Base-by-base conservation (phyloP, 768 basidiomycete genomes). In the Wakefieldia striispora region DNA sequence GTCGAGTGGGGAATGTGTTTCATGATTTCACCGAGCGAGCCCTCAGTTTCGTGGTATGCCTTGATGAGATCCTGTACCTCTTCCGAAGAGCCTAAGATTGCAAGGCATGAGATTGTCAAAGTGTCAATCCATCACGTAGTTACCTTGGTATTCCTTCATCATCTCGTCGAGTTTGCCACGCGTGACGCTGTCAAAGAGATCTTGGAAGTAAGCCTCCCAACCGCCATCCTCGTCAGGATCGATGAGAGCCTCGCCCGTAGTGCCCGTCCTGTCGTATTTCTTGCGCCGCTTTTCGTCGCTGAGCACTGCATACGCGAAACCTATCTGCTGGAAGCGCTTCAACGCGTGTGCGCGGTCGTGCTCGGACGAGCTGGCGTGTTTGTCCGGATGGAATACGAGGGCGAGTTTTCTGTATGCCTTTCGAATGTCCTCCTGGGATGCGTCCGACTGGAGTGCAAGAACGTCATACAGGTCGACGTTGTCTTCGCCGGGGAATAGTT, bases 161-260 rank as follows among this genome's bases (percentile, higher is more conserved):
- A 95, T 83, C 66, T 97, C 91, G 56, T 97, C 93, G 46, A 99
- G 74, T 66, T 83, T 88, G 51, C 81, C 84, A 53, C 84, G 80
- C 48, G 93, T 95, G 21, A 95, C 88, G 46, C 83, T 78, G 52
- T 95, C 88, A 56, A 93, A 97, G 56, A 97, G 70, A 49, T 85
- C 85, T 64, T 87, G 88, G 59, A 98, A 99, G 70, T 99, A 99
- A 6, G 88, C 81, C 61, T 93, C 91, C 97, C 97, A 99, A 19
- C 68, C 67, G 1, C 92, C 91, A 53, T 85, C 88, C 51, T 88
- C 90, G 10, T 82, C 90, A 6, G 80, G 79, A 20, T 73, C 82
- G 35, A 88, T 64, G 42, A 87, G 77, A 10, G 79, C 80, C 59
- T 97, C 94, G 54, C 85, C 83, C 9, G 94, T 97, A 56, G 80